Evolutionary conservation across 192 early-diverging fungal genomes (phyloP).

Genomic region (Coemansia sp.): DNA sequence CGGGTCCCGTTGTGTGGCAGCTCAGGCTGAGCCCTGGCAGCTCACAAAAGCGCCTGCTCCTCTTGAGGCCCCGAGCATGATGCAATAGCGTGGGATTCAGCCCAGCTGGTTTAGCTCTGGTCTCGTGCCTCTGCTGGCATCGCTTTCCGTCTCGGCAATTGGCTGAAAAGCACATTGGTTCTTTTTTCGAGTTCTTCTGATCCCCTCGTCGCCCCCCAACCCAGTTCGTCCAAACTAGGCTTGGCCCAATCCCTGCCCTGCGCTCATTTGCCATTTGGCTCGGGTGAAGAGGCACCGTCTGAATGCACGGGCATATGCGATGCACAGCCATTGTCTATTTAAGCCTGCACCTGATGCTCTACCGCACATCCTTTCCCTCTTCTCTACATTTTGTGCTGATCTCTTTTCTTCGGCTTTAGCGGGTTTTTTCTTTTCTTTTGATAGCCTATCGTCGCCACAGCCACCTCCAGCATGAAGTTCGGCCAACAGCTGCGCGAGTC

Average conservation of each 20-base stretch:
- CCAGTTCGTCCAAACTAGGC: background rate
- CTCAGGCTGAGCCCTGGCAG: background rate
- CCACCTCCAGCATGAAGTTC: conserved; percentile 75
- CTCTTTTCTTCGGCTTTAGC: conserved; percentile 1
- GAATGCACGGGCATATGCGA: background rate
- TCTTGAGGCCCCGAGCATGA: background rate
- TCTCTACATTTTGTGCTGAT: background rate
- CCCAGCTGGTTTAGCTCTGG: background rate
- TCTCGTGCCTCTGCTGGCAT: background rate
- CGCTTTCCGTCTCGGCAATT: background rate
- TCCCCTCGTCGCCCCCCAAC: background rate
- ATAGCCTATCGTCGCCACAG: background rate
- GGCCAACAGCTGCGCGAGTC: conserved; percentile 78
- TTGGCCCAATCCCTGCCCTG: background rate
- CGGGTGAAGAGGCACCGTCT: background rate
- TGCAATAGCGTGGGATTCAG: conserved; percentile 1
- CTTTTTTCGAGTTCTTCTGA: background rate
- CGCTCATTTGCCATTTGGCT: background rate
- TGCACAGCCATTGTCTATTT: background rate
- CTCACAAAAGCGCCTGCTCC: background rate
- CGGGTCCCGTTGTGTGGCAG: background rate
- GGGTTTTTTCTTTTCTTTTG: background rate
- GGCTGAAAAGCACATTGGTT: background rate
- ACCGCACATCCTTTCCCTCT: background rate
- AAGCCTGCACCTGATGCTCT: background rate